phyloP scores from a whole-genome alignment of 129 eudicot species.

The Tanacetum coccineum region DNA sequence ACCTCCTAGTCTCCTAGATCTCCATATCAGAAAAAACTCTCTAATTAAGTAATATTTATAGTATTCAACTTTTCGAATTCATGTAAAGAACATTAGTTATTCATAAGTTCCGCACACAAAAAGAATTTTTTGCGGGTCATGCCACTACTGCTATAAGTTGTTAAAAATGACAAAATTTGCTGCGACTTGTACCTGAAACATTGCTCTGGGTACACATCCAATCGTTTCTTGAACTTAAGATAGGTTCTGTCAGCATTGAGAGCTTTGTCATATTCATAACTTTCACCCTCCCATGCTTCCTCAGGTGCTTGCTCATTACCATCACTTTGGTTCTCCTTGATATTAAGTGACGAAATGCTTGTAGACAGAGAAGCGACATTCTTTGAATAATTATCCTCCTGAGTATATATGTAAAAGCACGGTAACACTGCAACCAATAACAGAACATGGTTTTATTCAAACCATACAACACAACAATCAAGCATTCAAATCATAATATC shows the following conservation, averaged over 20 bases:
- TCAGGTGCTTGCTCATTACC: slow-evolving; percentile 38
- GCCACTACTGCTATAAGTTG: slow-evolving; percentile 1
- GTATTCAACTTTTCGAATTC: no score
- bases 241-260: slow-evolving; percentile 82
- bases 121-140: neutral
- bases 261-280: slow-evolving; percentile 83
- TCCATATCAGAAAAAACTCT: no score
- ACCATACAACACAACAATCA: neutral
- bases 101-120: no score
- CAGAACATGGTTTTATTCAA: neutral
- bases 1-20: neutral
- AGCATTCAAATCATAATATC: slow-evolving; percentile 7
- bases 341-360: slow-evolving; percentile 33
- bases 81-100: no score
- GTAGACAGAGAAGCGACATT: slow-evolving; percentile 34
- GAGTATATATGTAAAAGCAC: slow-evolving; percentile 67
- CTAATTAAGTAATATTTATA: no score
- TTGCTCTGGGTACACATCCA: slow-evolving; percentile 83
- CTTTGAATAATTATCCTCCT: slow-evolving; percentile 50
- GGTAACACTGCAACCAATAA: slow-evolving; percentile 64
- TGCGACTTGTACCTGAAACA: slow-evolving; percentile 67
- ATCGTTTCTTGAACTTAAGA: slow-evolving; percentile 90
- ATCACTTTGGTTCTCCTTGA: slow-evolving; percentile 37
- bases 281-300: slow-evolving; percentile 83
- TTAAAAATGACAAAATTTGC: neutral